Conservation (phyloP, 169 alveolate genomes). For the Ichthyophthirius multifiliis region DNA sequence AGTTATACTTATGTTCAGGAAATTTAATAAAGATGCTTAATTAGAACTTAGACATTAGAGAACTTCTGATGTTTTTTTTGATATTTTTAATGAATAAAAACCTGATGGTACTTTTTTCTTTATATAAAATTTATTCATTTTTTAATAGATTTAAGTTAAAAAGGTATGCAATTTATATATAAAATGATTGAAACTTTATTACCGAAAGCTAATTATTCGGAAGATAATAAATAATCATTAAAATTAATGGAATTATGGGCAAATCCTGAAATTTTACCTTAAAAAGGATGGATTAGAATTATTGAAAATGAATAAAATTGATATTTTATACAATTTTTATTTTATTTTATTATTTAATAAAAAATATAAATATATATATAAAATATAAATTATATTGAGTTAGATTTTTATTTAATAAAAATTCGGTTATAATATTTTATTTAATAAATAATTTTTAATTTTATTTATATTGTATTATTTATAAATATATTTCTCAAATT, state of each 20-base stretch:
- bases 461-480: too few relatives aligned
- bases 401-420: too few relatives aligned
- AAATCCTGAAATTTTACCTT: neutral
- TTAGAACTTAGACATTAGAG: constrained; percentile 60
- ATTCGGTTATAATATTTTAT: too few relatives aligned
- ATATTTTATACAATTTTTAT: too few relatives aligned
- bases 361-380: too few relatives aligned
- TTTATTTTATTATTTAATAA: too few relatives aligned
- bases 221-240: constrained; percentile 10
- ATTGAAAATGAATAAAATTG: constrained; percentile 4
- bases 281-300: constrained; percentile 13
- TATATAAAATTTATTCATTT: neutral
- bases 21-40: constrained; percentile 15
- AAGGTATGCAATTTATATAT: constrained; percentile 46
- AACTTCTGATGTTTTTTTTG: constrained; percentile 59
- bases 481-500: too few relatives aligned
- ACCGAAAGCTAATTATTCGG: constrained; percentile 44
- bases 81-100: neutral
- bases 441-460: too few relatives aligned
- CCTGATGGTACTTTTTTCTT: neutral
- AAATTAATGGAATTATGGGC: constrained; percentile 31
- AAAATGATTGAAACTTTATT: constrained; percentile 57
- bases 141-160: neutral
- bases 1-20: constrained; percentile 56
- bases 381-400: too few relatives aligned